Percentiles rank a stretch among this genome's conserved stretches.
These are phyloP conservation scores for Solanum infundibuliforme DNA, from an alignment of 257 asterid genomes.

Conservation along the genomic window DNA sequence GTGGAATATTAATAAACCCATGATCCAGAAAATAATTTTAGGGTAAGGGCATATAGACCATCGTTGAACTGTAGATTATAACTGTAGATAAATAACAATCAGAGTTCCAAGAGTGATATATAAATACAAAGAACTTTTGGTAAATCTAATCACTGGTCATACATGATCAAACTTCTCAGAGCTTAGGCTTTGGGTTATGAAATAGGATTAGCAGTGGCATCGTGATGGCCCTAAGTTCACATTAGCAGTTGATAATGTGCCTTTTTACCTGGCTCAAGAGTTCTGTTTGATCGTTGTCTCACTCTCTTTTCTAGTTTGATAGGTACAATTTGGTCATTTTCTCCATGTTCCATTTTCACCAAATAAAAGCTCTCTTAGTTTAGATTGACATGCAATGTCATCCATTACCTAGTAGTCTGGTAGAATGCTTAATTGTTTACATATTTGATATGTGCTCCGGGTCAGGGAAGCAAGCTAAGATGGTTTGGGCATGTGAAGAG, in stretches of 20 bases:
- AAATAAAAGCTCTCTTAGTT: background rate
- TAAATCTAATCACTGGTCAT: background rate
- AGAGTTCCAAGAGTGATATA: background rate
- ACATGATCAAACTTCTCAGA: background rate
- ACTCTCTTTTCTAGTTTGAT: background rate
- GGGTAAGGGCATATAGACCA: background rate
- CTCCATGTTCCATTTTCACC: background rate
- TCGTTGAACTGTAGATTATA: background rate
- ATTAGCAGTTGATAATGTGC: background rate
- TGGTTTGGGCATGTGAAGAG: background rate
- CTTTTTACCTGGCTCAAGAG: background rate
- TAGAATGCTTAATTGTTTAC: background rate
- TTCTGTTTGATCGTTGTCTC: background rate
- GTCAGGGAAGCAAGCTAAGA: background rate
- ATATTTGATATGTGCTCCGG: background rate
- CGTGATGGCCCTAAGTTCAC: background rate
- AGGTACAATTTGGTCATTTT: background rate
- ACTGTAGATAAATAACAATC: background rate
- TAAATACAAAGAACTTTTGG: background rate
- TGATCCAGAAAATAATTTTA: background rate
- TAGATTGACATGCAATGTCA: background rate
- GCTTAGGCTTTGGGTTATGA: background rate
- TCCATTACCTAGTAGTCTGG: background rate
- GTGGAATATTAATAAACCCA: background rate
- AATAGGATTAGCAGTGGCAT: background rate